Conservation (phyloP, 73 alveolate species). For the Breviolum minutum region DNA sequence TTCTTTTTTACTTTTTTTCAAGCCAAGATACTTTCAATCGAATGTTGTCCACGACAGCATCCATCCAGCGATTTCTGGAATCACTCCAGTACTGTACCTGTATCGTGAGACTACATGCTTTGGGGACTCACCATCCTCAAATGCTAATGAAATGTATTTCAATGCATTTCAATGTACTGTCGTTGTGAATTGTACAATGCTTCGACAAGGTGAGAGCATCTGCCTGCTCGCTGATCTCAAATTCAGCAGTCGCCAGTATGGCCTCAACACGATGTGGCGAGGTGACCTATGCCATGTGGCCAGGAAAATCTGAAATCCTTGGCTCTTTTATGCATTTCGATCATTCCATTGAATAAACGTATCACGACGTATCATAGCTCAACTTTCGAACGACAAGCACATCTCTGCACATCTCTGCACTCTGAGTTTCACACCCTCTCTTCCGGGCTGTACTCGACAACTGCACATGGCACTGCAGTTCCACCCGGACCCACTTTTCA, state of each 20-base stretch:
- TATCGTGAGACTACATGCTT: neutral
- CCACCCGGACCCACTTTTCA: no score
- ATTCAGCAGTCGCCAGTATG: neutral
- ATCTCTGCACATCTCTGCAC: neutral
- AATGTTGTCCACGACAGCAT: conserved; percentile 61
- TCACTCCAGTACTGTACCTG: conserved; percentile 94
- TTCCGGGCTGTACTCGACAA: neutral
- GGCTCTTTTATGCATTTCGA: no score
- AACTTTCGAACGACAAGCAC: no score
- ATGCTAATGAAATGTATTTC: no score
- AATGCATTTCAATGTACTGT: no score
- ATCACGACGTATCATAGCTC: no score
- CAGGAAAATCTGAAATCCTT: no score
- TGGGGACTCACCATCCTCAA: no score
- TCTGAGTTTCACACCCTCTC: neutral
- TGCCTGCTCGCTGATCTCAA: conserved; percentile 8
- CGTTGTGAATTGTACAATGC: no score
- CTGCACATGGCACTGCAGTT: neutral
- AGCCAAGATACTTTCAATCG: conserved; percentile 19
- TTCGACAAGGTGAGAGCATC: no score
- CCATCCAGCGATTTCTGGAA: conserved; percentile 83
- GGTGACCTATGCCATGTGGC: neutral
- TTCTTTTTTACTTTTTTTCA: neutral
- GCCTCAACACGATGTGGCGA: neutral
- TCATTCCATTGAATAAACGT: no score